Base-by-base conservation (phyloP, 441 rosid species). In the Gossypium schwendimanii region DNA sequence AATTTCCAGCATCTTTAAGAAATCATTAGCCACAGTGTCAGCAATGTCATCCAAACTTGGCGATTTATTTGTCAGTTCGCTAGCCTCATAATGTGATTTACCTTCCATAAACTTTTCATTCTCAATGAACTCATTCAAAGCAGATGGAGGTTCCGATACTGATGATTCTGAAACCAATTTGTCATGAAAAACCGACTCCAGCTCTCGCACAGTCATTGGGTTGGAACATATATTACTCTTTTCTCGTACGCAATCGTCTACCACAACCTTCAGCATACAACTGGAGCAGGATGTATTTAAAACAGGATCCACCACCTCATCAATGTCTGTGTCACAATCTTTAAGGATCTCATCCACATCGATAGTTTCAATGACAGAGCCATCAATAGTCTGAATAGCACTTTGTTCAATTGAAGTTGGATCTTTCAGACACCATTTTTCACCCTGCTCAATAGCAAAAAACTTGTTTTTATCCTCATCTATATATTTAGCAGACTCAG, bases 1-100 rank as follows among this genome's bases (percentile, higher is more conserved):
- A 72, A 82, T 75, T 59, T 85, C 94, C 77, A 89, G 83, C 97
- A 89, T 87, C 55, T 84, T 87, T 71, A 94, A 84, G 81, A 92
- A 92, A 77, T 89, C 94, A 78, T 76, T 80, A 12, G 90, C 90
- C 75, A 93, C 89, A 4, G 92, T 86, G 44, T 89, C 92, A 50
- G 89, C 82, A 73, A 82, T 26, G 73, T 83, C 90, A 80, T 92
- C 91, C 78, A 88, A 81, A 83, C 97, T 92, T 26, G 21, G 76
- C 2, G 88, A 91, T 76, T 78, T 89, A 65, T 80, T 75, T 59
- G 36, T 74, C 68, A 74, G 52, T 72, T 64, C 82, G 74, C 75
- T 72, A 58, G 81, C 75, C 74, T 70, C 82, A 77, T 79, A 74
- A 73, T 82, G 75, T 50, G 85, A 81, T 77, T 81, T 83, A 74